These are phyloP conservation scores for Laburnicola sp. DNA, from an alignment of 2,329 filamentous ascomycete genomes.

Conservation along the genomic window DNA sequence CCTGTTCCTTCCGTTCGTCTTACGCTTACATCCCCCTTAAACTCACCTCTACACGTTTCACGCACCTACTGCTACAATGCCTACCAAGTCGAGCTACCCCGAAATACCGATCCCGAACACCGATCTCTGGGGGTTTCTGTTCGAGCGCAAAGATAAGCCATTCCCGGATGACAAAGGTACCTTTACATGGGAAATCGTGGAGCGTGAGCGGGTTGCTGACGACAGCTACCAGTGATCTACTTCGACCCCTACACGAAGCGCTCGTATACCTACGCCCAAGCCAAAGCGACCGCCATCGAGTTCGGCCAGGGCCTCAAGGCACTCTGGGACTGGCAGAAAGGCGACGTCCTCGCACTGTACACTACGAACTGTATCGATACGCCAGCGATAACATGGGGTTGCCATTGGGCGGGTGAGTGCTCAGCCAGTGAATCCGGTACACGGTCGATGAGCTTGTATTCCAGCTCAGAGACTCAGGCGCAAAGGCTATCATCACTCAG, in stretches of 20 bases:
- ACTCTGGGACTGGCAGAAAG: constrained; percentile 75
- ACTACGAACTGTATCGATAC: constrained; percentile 87
- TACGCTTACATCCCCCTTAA: background rate
- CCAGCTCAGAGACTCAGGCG: constrained; percentile 77
- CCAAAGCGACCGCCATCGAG: constrained; percentile 66
- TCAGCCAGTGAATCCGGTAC: constrained; percentile 89
- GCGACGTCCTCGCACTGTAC: constrained; percentile 81
- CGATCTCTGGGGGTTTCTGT: constrained; percentile 79
- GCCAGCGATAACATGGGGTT: constrained; percentile 74
- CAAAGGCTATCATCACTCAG: constrained; percentile 77
- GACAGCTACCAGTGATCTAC: constrained; percentile 66
- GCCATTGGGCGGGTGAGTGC: constrained; percentile 78
- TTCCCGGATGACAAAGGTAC: constrained; percentile 75
- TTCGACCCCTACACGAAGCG: constrained; percentile 71
- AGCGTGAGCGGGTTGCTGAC: constrained; percentile 10
- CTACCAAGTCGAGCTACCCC: constrained; percentile 67
- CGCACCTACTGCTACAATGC: constrained; percentile 57
- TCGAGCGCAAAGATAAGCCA: constrained; percentile 66
- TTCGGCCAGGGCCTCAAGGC: constrained; percentile 80
- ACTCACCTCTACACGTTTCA: background rate
- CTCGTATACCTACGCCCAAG: constrained; percentile 70
- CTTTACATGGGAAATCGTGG: constrained; percentile 12
- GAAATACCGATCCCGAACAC: constrained; percentile 69
- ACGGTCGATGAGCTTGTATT: constrained; percentile 81
- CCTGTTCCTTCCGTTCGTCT: background rate